These are phyloP conservation scores for Cystofilobasidium bisporidii DNA, from an alignment of 768 basidiomycete genomes.

Conservation along the genomic window DNA sequence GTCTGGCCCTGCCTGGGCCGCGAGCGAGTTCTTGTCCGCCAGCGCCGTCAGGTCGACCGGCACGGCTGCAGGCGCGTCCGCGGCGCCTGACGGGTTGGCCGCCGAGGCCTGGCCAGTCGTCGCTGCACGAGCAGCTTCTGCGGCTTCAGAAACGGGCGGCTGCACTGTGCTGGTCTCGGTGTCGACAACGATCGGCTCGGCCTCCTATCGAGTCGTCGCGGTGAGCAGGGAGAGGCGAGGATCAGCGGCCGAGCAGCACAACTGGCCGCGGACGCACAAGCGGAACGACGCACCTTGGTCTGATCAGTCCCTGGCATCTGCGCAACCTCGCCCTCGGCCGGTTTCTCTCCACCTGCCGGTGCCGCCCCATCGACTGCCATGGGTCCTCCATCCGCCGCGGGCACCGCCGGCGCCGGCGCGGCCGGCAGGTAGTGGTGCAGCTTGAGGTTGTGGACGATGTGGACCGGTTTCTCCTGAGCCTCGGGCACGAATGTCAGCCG, in stretches of 20 bases:
- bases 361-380: slow-evolving; percentile 11
- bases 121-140: background rate
- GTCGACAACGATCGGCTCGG: background rate
- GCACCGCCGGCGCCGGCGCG: background rate
- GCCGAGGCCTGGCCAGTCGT: no score
- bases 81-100: no score
- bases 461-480: slow-evolving; percentile 79
- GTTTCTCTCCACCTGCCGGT: no score
- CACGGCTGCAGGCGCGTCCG: slow-evolving; percentile 41
- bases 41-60: slow-evolving; percentile 50
- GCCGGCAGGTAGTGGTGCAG: slow-evolving; percentile 53
- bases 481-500: slow-evolving; percentile 80
- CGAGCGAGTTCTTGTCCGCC: slow-evolving; percentile 20
- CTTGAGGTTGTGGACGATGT: slow-evolving; percentile 85
- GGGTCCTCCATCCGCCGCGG: background rate
- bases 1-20: slow-evolving; percentile 3
- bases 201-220: background rate
- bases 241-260: background rate
- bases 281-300: no score
- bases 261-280: no score
- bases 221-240: no score
- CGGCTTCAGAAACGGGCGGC: background rate
- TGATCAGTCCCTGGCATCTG: no score
- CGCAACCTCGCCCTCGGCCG: no score
- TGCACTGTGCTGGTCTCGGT: background rate